phyloP scores from a whole-genome alignment of 2,329 filamentous ascomycete species.

The Colletotrichum sp. region DNA sequence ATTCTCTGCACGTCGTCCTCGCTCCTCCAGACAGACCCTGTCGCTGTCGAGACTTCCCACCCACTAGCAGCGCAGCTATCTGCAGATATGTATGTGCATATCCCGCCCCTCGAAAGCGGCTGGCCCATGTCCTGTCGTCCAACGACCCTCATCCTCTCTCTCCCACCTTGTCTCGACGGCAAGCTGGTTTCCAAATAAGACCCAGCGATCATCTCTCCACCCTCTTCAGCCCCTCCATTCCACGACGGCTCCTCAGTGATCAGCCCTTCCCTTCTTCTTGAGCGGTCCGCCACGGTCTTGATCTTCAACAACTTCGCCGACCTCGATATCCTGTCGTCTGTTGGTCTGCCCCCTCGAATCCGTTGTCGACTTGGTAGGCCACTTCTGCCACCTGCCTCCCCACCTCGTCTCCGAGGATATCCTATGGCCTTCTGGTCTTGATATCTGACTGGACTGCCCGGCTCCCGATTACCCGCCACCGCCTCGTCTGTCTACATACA shows the following conservation, averaged over 20 bases:
- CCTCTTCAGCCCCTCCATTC: constrained; percentile 20
- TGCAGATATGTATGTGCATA: constrained; percentile 22
- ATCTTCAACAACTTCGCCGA: not conserved
- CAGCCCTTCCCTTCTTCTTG: constrained; percentile 14
- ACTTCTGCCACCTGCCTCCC: not conserved
- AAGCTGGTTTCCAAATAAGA: constrained; percentile 19
- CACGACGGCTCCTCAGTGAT: constrained; percentile 7
- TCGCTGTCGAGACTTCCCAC: constrained; percentile 7
- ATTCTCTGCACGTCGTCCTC: constrained; percentile 14
- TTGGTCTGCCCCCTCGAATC: not conserved
- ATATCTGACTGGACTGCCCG: constrained; percentile 12
- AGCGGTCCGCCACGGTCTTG: not conserved
- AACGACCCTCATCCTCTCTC: constrained; percentile 7
- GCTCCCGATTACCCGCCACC: not conserved
- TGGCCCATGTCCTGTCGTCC: constrained; percentile 10
- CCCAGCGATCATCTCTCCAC: constrained; percentile 19
- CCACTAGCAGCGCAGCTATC: constrained; percentile 18
- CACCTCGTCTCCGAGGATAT: not conserved
- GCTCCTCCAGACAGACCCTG: constrained; percentile 3
- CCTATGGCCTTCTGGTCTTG: not conserved
- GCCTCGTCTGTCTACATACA: not conserved
- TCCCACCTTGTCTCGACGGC: constrained; percentile 8
- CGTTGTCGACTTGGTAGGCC: not conserved
- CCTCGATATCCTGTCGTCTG: not conserved
- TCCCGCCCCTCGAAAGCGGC: constrained; percentile 17